These are phyloP conservation scores for Prunus padus DNA, from an alignment of 306 rosid species.

Conservation along the genomic window DNA sequence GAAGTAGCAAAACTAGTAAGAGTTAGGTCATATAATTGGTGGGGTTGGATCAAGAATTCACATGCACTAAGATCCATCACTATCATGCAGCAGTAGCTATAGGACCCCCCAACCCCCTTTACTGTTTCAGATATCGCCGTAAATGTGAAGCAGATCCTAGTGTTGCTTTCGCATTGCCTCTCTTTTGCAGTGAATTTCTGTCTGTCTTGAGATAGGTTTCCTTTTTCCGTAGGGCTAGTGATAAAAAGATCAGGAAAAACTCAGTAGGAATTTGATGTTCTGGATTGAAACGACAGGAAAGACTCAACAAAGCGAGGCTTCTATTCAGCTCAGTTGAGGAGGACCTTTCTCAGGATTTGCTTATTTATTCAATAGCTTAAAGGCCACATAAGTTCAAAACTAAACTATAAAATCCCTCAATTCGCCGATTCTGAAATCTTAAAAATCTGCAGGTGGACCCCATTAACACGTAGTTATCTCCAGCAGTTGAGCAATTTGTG, in stretches of 20 bases:
- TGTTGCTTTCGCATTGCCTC: background rate
- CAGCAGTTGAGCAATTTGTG: background rate
- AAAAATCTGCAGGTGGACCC: slow-evolving; percentile 17
- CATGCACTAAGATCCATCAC: background rate
- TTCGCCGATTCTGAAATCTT: background rate
- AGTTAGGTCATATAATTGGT: background rate
- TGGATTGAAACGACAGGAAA: no score
- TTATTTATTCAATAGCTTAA: background rate
- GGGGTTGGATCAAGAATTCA: background rate
- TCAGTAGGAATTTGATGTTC: background rate
- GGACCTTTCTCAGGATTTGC: background rate
- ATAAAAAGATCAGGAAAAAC: background rate
- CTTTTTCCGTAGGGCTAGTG: background rate
- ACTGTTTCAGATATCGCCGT: background rate
- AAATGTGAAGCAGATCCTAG: background rate
- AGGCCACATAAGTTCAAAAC: no score
- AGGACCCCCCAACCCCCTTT: background rate
- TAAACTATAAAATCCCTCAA: background rate
- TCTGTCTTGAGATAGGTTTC: background rate
- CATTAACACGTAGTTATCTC: background rate
- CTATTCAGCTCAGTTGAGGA: background rate
- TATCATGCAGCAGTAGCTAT: slow-evolving; percentile 10
- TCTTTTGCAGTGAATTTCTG: background rate
- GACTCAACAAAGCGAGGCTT: background rate
- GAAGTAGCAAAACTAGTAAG: background rate